Evolutionary conservation across 1,139 yeast species (phyloP).

Genomic region (Arxiozyma heterogenica): DNA sequence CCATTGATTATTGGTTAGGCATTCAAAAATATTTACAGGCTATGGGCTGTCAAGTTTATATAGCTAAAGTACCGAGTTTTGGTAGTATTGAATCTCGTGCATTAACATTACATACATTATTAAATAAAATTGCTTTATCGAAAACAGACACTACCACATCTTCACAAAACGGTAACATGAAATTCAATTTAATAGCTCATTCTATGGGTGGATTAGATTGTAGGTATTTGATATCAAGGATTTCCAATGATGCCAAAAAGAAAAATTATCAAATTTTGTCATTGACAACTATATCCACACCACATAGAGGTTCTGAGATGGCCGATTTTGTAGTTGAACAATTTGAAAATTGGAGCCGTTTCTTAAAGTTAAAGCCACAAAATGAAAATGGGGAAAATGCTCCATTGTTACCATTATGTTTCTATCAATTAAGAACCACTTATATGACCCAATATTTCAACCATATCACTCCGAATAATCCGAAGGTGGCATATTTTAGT

Average conservation of each 20-base stretch:
- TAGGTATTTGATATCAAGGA: slow-evolving; percentile 56
- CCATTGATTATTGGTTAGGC: slow-evolving; percentile 75
- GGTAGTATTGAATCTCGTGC: slow-evolving; percentile 71
- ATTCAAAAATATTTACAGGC: slow-evolving; percentile 51
- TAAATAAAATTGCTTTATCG: slow-evolving; percentile 32
- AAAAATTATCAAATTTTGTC: slow-evolving; percentile 51
- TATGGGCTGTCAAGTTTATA: slow-evolving; percentile 59
- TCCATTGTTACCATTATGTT: slow-evolving; percentile 37
- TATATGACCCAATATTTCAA: slow-evolving; percentile 47
- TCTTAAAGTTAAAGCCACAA: slow-evolving; percentile 8
- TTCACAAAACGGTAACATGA: slow-evolving; percentile 21
- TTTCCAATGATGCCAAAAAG: slow-evolving; percentile 22
- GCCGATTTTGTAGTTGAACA: slow-evolving; percentile 57
- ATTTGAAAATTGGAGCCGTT: slow-evolving; percentile 17
- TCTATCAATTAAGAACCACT: slow-evolving; percentile 53
- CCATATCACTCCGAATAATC: slow-evolving; percentile 42
- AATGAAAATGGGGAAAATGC: not conserved
- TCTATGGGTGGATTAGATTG: slow-evolving; percentile 94
- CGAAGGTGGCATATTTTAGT: slow-evolving; percentile 63
- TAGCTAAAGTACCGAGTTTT: slow-evolving; percentile 76
- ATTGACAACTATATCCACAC: slow-evolving; percentile 77
- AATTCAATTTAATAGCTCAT: slow-evolving; percentile 74
- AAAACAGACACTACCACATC: not conserved
- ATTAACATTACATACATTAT: slow-evolving; percentile 42
- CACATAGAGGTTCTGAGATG: slow-evolving; percentile 78